Conservation (phyloP, 768 basidiomycete species). For the Paxillus rubicundulus region DNA sequence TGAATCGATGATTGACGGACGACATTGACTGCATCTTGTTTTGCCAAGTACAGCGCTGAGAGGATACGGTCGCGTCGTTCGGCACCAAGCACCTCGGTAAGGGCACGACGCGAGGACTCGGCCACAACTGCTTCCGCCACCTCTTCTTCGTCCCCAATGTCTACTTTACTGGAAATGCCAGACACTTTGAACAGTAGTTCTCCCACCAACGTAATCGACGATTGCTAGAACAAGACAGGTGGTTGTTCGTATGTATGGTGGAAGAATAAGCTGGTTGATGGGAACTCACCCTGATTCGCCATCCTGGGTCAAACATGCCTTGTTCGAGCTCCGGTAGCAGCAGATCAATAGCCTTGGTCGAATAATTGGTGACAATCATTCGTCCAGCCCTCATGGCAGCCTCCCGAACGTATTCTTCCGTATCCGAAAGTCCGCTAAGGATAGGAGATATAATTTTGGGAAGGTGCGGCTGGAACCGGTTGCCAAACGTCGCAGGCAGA, state of each 20-base stretch:
- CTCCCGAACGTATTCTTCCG: conserved; percentile 93
- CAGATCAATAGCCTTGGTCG: conserved; percentile 86
- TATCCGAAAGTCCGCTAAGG: conserved; percentile 84
- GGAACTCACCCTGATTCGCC: conserved; percentile 84
- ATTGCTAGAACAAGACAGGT: conserved; percentile 56
- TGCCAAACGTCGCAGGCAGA: conserved; percentile 93
- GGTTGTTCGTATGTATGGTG: background rate
- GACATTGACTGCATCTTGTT: conserved; percentile 86
- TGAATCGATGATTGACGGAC: conserved; percentile 91
- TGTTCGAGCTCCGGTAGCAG: conserved; percentile 90
- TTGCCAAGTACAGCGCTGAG: conserved; percentile 86
- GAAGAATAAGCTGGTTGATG: background rate
- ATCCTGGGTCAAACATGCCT: conserved; percentile 92
- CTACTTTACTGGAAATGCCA: conserved; percentile 88
- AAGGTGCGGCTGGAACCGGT: conserved; percentile 93
- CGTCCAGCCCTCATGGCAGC: conserved; percentile 98
- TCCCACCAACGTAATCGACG: conserved; percentile 93
- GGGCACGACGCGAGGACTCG: conserved; percentile 81
- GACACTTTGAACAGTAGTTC: conserved; percentile 96
- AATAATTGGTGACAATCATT: conserved; percentile 96
- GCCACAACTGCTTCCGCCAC: conserved; percentile 60
- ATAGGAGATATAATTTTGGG: conserved; percentile 94
- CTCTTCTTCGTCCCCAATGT: conserved; percentile 69
- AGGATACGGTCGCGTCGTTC: conserved; percentile 91
- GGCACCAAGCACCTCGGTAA: conserved; percentile 82